Conservation (phyloP, 805 yeast genomes). For the Monosporozyma yasuniensis region DNA sequence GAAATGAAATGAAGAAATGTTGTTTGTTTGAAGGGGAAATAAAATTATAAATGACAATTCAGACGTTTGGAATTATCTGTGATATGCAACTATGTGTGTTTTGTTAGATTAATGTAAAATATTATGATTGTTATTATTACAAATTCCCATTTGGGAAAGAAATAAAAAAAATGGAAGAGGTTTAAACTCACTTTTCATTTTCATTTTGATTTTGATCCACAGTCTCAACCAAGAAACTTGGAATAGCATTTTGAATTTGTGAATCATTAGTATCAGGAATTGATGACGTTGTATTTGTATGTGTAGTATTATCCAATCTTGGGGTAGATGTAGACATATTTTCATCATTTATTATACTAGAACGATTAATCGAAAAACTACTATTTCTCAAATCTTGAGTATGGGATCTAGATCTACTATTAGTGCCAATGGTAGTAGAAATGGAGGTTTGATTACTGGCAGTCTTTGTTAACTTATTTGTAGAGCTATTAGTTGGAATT, state of each 20-base stretch:
- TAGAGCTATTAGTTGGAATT: not conserved
- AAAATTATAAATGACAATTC: not conserved
- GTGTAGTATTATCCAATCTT: slow-evolving; percentile 9
- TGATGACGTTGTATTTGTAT: slow-evolving; percentile 16
- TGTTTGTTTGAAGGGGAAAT: not conserved
- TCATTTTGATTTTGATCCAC: slow-evolving; percentile 3
- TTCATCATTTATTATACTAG: not conserved
- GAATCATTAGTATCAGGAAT: slow-evolving; percentile 21
- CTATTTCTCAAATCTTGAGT: not conserved
- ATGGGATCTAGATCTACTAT: not conserved
- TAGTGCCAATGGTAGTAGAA: not conserved
- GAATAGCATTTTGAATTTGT: slow-evolving; percentile 11
- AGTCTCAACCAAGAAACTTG: slow-evolving; percentile 9
- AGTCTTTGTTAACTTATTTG: not conserved
- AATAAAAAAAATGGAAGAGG: not conserved
- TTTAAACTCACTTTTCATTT: not conserved
- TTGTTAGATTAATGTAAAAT: not conserved
- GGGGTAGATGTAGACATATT: slow-evolving; percentile 7
- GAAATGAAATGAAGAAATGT: not conserved
- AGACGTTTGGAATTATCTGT: not conserved
- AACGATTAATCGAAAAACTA: not conserved
- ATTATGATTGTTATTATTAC: not conserved
- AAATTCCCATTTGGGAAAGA: not conserved
- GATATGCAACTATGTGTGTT: not conserved
- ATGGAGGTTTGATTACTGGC: not conserved